Evolutionary conservation across 1,139 yeast species (phyloP).

Genomic region (Zygosaccharomyces pseudobailii): DNA sequence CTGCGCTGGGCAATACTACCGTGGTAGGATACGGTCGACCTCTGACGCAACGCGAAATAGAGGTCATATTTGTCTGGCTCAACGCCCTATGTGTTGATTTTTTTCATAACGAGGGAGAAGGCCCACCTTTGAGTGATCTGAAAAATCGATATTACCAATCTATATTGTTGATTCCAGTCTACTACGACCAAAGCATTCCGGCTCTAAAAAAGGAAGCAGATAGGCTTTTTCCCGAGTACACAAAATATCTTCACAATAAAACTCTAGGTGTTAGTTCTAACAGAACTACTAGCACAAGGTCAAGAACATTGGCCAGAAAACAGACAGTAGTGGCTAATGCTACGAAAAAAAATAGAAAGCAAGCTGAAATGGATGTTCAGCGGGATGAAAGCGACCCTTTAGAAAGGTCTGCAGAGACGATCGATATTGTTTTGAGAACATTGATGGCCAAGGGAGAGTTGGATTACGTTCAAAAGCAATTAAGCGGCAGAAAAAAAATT

Average conservation of each 20-base stretch:
- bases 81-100: slow-evolving; percentile 61
- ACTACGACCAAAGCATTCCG: slow-evolving; percentile 53
- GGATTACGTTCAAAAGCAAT: slow-evolving; percentile 48
- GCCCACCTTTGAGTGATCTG: slow-evolving; percentile 65
- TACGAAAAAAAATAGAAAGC: slow-evolving; percentile 54
- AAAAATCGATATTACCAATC: slow-evolving; percentile 64
- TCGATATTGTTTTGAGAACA: slow-evolving; percentile 63
- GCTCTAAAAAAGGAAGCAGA: slow-evolving; percentile 58
- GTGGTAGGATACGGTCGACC: slow-evolving; percentile 51
- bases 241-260: slow-evolving; percentile 40
- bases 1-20: slow-evolving; percentile 31
- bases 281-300: slow-evolving; percentile 37
- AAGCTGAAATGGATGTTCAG: slow-evolving; percentile 47
- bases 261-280: slow-evolving; percentile 36
- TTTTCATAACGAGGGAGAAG: slow-evolving; percentile 78
- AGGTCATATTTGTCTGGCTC: slow-evolving; percentile 69
- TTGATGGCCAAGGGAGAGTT: slow-evolving; percentile 44
- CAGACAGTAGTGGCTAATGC: slow-evolving; percentile 73
- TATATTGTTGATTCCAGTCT: slow-evolving; percentile 58
- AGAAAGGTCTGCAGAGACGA: slow-evolving; percentile 53
- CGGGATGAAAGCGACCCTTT: slow-evolving; percentile 53
- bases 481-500: slow-evolving; percentile 58
- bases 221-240: slow-evolving; percentile 49
- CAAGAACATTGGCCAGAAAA: slow-evolving; percentile 56
- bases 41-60: slow-evolving; percentile 57